phyloP scores from a whole-genome alignment of 441 rosid genomes.

The Erysimum cheiri region DNA sequence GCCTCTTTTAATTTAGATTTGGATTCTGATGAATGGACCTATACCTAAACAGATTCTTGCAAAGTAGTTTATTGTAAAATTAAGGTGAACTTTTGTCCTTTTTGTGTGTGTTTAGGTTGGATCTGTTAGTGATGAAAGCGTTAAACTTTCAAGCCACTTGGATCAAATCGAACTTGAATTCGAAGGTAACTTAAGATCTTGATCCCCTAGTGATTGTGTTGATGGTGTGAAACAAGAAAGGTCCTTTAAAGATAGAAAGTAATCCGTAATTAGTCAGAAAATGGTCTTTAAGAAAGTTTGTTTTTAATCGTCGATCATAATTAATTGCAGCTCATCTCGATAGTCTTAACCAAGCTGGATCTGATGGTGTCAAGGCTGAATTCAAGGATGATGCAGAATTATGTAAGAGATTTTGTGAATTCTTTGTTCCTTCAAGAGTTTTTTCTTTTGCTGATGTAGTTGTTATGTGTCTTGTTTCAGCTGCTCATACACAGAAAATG shows the following conservation, averaged over 20 bases:
- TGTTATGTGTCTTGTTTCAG: conserved; percentile 33
- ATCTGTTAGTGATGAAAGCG: conserved; percentile 23
- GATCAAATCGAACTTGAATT: conserved; percentile 41
- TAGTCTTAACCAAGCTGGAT: conserved; percentile 33
- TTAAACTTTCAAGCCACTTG: conserved; percentile 16
- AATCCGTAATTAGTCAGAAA: background rate
- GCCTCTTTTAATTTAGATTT: conserved; percentile 1
- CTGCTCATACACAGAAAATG: conserved; percentile 35
- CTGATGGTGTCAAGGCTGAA: conserved; percentile 21
- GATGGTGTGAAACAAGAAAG: background rate
- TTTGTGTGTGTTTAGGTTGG: conserved; percentile 29
- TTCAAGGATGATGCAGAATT: conserved; percentile 26
- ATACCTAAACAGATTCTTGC: background rate
- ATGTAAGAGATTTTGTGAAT: conserved; percentile 11
- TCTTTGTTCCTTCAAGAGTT: background rate
- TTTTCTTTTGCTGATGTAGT: background rate
- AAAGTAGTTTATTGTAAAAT: background rate
- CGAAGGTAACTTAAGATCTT: conserved; percentile 38
- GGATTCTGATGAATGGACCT: conserved; percentile 13
- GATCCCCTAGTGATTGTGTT: conserved; percentile 18
- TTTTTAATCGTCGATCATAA: background rate
- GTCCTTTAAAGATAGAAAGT: background rate
- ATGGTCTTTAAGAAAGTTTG: conserved; percentile 6
- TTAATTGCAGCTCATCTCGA: conserved; percentile 33
- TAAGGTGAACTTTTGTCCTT: background rate